Percentiles rank a stretch among this genome's conserved stretches.
phyloP scores from a whole-genome alignment of 108 stramenopile species.

The Chaetoceros muelleri region DNA sequence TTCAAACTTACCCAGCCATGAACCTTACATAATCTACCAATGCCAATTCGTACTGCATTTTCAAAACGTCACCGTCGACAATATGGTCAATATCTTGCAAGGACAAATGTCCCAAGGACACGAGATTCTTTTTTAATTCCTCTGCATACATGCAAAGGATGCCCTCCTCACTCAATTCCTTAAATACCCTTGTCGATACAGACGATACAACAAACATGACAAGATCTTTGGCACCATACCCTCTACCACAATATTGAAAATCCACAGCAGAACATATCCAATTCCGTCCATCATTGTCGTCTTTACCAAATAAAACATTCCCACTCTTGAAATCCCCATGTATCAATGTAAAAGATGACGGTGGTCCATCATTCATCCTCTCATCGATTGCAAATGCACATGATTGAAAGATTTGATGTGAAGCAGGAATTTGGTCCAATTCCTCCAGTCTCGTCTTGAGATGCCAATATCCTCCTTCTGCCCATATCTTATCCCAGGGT shows the following conservation, averaged over 20 bases:
- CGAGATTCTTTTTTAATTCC: neutral
- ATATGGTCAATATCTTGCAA: neutral
- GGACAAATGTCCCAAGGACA: neutral
- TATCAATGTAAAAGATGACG: neutral
- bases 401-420: neutral
- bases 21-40: neutral
- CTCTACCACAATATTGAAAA: slow-evolving; percentile 1
- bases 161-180: neutral
- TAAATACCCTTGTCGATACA: neutral
- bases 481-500: neutral
- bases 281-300: neutral
- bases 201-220: slow-evolving; percentile 4
- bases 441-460: neutral
- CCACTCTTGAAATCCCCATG: slow-evolving; percentile 1
- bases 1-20: neutral
- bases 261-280: slow-evolving; percentile 1
- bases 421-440: neutral
- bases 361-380: neutral
- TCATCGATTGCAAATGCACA: neutral
- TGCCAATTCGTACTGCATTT: neutral
- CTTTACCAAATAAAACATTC: neutral
- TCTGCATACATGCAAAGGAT: neutral
- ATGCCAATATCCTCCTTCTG: neutral
- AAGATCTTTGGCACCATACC: slow-evolving; percentile 1
- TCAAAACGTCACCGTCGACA: neutral